Evolutionary conservation across 257 asterid genomes (phyloP), one percentile per base, ranked within the genome.

Genomic region (Echium plantagineum): DNA sequence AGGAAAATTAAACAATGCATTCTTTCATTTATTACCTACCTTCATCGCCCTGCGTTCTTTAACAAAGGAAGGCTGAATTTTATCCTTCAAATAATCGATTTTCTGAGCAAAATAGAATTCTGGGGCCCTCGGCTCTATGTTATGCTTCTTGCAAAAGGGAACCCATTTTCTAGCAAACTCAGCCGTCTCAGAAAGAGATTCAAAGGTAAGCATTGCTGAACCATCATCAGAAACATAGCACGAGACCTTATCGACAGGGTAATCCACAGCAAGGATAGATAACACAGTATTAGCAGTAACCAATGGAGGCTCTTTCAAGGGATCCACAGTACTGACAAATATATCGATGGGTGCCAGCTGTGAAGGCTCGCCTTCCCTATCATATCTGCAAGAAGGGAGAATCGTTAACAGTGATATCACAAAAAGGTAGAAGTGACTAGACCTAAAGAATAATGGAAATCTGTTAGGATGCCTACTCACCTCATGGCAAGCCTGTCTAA

Each of bases 41-140:
- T 83, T 83, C 91, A 83, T 83, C 58, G 91, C 77, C 73, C 91
- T 73, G 51, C 87, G 87, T 62, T 83, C 85, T 69, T 81, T 83
- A 64, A 83, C 91, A 61, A 81, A 83, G 21, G 91, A 81, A 66
- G 91, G 91, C 69, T 81, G 80, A 64, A 24, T 24, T 24, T 24
- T 24, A 24, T 24, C 26, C 26, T 24, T 24, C 3, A 24, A 24
- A 24, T 24, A 83, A 77, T 80, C 81, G 51, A 83, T 81, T 78
- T 83, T 83, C 67, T 81, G 87, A 22, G 74, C 77, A 63, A 83
- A 83, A 71, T 83, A 83, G 74, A 81, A 80, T 51, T 83, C 90
- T 7, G 90, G 87, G 58, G 87, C 90, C 72, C 90, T 72, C 49
- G 90, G 90, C 72, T 83, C 90, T 35, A 83, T 74, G 51, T 59